Evolutionary conservation across 148 eudicot species (phyloP).

Genomic region (Vaccinium myrtillus): DNA sequence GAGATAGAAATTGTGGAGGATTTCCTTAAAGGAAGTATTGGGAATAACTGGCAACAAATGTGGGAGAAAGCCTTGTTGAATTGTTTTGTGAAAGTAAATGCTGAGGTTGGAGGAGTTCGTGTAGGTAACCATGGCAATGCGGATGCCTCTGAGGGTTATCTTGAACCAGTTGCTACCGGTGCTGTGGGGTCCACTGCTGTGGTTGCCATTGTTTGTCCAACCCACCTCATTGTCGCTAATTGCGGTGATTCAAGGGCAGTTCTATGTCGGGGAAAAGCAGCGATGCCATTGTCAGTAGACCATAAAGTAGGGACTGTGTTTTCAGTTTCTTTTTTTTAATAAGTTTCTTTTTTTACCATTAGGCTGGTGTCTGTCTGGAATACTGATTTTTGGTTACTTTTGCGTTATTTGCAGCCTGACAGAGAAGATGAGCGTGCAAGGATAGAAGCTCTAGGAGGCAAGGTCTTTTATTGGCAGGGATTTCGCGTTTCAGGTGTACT

Average conservation of each 20-base stretch:
- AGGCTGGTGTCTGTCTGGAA: not conserved
- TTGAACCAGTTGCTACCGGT: constrained; percentile 48
- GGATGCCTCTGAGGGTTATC: constrained; percentile 22
- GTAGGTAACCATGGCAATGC: constrained; percentile 15
- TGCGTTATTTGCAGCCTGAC: constrained; percentile 41
- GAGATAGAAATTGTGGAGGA: constrained; percentile 38
- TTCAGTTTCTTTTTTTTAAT: not conserved
- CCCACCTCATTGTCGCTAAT: constrained; percentile 50
- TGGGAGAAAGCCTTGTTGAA: constrained; percentile 44
- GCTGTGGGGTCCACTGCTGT: constrained; percentile 67
- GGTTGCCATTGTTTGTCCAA: constrained; percentile 48
- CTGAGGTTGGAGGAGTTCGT: constrained; percentile 43
- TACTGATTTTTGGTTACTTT: not conserved
- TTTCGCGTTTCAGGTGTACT: constrained; percentile 64
- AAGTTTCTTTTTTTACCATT: not conserved
- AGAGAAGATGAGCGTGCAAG: constrained; percentile 57
- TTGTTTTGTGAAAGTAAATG: constrained; percentile 54
- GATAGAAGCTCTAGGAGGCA: constrained; percentile 61
- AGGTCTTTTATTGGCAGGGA: constrained; percentile 57
- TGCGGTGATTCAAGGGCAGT: constrained; percentile 72
- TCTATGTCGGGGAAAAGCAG: constrained; percentile 51
- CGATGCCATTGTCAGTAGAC: constrained; percentile 53
- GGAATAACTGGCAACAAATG: constrained; percentile 29
- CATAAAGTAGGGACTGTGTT: constrained; percentile 42
- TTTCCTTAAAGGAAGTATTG: constrained; percentile 20